phyloP scores from a whole-genome alignment of 1,284 basidiomycete genomes.

The Lentinula novae-zelandiae region DNA sequence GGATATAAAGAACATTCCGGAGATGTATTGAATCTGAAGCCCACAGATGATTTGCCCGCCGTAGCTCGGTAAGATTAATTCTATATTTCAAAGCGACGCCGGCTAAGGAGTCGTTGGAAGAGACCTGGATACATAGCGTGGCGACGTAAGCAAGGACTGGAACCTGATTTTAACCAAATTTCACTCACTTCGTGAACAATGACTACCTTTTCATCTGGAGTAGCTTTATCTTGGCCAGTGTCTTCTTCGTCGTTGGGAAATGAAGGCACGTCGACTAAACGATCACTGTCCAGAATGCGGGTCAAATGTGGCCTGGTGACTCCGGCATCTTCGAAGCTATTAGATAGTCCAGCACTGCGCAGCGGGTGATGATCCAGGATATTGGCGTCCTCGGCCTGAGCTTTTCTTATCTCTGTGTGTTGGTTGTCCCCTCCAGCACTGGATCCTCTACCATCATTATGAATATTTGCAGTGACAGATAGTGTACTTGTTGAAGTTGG shows the following conservation, averaged over 20 bases:
- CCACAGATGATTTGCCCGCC: slow-evolving; percentile 88
- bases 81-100: slow-evolving; percentile 87
- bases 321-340: slow-evolving; percentile 6
- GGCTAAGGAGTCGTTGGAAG: slow-evolving; percentile 72
- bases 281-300: slow-evolving; percentile 33
- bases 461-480: slow-evolving; percentile 10
- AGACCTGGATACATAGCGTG: slow-evolving; percentile 43
- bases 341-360: slow-evolving; percentile 7
- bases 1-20: slow-evolving; percentile 79
- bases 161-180: neutral
- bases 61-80: slow-evolving; percentile 76
- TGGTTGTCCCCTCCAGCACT: neutral
- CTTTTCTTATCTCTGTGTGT: neutral
- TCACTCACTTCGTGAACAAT: slow-evolving; percentile 50
- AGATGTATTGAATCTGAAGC: slow-evolving; percentile 85
- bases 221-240: slow-evolving; percentile 11
- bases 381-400: neutral
- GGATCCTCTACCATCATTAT: neutral
- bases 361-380: slow-evolving; percentile 12
- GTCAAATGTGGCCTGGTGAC: slow-evolving; percentile 43
- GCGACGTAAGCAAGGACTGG: neutral
- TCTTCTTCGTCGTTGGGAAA: slow-evolving; percentile 16
- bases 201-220: slow-evolving; percentile 42
- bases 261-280: slow-evolving; percentile 26
- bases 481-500: slow-evolving; percentile 20